Evolutionary conservation across 2,329 filamentous ascomycete species (phyloP).

Genomic region (Phialocephala sp.): DNA sequence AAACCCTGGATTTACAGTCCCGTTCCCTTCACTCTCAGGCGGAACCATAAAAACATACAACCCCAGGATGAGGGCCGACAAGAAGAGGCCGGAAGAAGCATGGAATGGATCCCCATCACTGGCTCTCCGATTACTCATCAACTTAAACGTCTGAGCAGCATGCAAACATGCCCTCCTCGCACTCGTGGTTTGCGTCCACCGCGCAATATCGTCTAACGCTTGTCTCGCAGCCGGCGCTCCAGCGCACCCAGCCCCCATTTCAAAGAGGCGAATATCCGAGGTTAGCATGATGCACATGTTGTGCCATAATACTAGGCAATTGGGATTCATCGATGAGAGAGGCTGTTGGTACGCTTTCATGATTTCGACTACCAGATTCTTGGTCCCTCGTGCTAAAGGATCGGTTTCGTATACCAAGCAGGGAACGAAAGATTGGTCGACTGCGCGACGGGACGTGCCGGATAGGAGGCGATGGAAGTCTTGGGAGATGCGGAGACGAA

Average conservation of each 20-base stretch:
- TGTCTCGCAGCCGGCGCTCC: conserved; percentile 53
- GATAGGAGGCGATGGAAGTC: conserved; percentile 50
- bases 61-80: conserved; percentile 55
- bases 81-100: conserved; percentile 55
- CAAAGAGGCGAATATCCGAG: conserved; percentile 57
- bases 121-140: conserved; percentile 56
- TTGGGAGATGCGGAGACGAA: conserved; percentile 50
- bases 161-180: conserved; percentile 57
- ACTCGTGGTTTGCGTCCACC: conserved; percentile 56
- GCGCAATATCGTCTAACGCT: conserved; percentile 55
- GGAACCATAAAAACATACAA: conserved; percentile 57
- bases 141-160: conserved; percentile 57
- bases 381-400: conserved; percentile 48
- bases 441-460: conserved; percentile 38
- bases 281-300: conserved; percentile 57
- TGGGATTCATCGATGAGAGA: conserved; percentile 52
- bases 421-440: conserved; percentile 48
- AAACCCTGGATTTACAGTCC: conserved; percentile 40
- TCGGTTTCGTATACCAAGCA: conserved; percentile 55
- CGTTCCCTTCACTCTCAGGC: conserved; percentile 12
- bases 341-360: conserved; percentile 49
- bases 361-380: conserved; percentile 45
- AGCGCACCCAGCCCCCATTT: conserved; percentile 55
- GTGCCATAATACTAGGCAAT: conserved; percentile 58
- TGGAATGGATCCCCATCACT: conserved; percentile 58